Percentiles rank a stretch among this genome's conserved stretches.
Conservation (phyloP, 768 basidiomycete species). For the Paxillus rubicundulus region DNA sequence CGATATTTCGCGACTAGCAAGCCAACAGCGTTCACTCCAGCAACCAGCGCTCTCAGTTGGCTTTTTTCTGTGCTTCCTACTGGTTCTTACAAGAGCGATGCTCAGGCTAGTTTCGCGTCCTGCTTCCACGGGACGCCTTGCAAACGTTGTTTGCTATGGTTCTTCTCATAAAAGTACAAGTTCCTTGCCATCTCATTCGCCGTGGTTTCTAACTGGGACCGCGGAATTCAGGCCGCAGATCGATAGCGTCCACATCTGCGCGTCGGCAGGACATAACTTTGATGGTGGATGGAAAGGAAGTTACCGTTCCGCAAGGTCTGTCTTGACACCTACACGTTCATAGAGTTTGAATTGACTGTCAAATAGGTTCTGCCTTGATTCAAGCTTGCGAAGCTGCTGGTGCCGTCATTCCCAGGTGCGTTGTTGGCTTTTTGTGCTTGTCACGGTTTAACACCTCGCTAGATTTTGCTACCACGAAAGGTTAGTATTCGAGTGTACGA, state of each 20-base stretch:
- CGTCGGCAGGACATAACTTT: constrained; percentile 81
- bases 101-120: constrained; percentile 70
- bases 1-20: constrained; percentile 13
- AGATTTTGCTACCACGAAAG: constrained; percentile 89
- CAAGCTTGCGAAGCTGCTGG: constrained; percentile 94
- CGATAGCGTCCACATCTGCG: constrained; percentile 63
- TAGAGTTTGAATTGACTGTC: constrained; percentile 7
- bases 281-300: constrained; percentile 95
- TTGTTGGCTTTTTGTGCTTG: constrained; percentile 8
- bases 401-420: constrained; percentile 72
- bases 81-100: constrained; percentile 41
- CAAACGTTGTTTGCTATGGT: constrained; percentile 50
- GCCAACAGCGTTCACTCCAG: constrained; percentile 13
- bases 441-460: constrained; percentile 11
- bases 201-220: constrained; percentile 1
- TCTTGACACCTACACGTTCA: constrained; percentile 11
- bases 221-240: constrained; percentile 48
- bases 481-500: constrained; percentile 33
- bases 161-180: constrained; percentile 36
- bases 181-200: not conserved
- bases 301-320: constrained; percentile 93
- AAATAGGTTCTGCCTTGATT: constrained; percentile 85
- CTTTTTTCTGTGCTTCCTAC: constrained; percentile 20
- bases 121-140: constrained; percentile 66
- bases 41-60: constrained; percentile 14